phyloP scores from a whole-genome alignment of 116 monocot species.

The Trichopus zeylanicus region DNA sequence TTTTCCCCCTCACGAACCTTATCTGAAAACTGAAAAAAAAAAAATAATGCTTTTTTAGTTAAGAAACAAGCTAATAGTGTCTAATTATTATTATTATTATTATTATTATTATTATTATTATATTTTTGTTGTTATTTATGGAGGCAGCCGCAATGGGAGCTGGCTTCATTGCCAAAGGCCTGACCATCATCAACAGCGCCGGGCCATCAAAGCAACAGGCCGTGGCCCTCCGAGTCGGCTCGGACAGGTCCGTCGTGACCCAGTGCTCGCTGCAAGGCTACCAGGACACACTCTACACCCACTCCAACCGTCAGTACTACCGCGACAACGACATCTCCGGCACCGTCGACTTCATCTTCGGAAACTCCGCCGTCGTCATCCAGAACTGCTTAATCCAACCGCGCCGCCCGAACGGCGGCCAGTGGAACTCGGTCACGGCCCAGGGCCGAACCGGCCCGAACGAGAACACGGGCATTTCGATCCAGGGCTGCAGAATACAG shows the following conservation, averaged over 20 bases:
- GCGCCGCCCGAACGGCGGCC: conserved; percentile 12
- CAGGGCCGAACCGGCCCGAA: conserved; percentile 35
- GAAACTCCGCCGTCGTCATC: conserved; percentile 39
- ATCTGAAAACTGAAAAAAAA: too few species aligned
- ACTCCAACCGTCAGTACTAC: conserved; percentile 51
- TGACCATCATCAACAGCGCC: conserved; percentile 49
- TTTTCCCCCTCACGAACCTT: too few species aligned
- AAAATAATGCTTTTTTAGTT: too few species aligned
- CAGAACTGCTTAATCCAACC: conserved; percentile 34
- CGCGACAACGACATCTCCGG: conserved; percentile 35
- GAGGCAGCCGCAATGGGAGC: conserved; percentile 31
- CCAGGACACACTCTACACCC: conserved; percentile 53
- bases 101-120: too few species aligned
- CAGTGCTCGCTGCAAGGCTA: conserved; percentile 47
- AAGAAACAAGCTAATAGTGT: too few species aligned
- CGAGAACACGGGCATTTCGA: conserved; percentile 47
- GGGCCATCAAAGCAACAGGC: conserved; percentile 46
- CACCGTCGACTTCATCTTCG: conserved; percentile 60
- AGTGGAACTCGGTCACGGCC: conserved; percentile 34
- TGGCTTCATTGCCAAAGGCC: conserved; percentile 42
- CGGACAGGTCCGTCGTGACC: conserved; percentile 23
- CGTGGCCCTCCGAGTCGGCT: conserved; percentile 44
- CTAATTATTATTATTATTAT: too few species aligned
- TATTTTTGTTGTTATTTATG: background rate
- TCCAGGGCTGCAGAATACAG: conserved; percentile 25